These are phyloP conservation scores for Pontederia crassipes DNA, from an alignment of 176 grass and related monocot species.

Conservation along the genomic window DNA sequence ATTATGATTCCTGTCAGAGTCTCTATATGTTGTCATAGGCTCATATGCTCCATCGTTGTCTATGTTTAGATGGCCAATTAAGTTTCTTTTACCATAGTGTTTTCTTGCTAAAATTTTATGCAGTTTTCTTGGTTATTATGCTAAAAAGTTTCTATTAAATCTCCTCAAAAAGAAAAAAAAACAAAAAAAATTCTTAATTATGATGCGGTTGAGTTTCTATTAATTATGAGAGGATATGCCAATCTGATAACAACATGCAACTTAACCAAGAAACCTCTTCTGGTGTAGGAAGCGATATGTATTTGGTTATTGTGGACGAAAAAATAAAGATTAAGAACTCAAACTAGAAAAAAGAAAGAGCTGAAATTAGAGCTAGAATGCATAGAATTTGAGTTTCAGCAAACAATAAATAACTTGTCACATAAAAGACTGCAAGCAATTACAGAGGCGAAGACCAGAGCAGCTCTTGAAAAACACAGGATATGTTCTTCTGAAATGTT, in stretches of 20 bases:
- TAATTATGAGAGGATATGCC: neutral
- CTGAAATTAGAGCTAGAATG: neutral
- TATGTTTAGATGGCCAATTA: no score
- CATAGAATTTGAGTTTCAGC: conserved; percentile 4
- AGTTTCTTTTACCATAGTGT: no score
- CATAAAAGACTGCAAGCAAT: neutral
- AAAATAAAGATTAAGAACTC: conserved; percentile 1
- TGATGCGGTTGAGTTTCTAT: no score
- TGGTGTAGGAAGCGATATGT: neutral
- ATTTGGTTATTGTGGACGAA: conserved; percentile 4
- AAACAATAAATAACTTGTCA: conserved; percentile 4
- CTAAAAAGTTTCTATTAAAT: no score
- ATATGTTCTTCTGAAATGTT: no score
- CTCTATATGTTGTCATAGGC: no score
- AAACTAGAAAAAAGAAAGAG: neutral
- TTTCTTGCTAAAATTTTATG: no score
- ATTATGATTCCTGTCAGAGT: no score
- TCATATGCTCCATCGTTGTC: no score
- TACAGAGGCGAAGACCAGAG: neutral
- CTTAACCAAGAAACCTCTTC: neutral
- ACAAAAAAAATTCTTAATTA: no score
- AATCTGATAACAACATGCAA: neutral
- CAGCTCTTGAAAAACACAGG: neutral
- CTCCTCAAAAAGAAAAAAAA: no score
- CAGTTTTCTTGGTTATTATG: no score